Conservation (phyloP, 225 moss, liverwort and hornwort species). For the Straminergon stramineum region DNA sequence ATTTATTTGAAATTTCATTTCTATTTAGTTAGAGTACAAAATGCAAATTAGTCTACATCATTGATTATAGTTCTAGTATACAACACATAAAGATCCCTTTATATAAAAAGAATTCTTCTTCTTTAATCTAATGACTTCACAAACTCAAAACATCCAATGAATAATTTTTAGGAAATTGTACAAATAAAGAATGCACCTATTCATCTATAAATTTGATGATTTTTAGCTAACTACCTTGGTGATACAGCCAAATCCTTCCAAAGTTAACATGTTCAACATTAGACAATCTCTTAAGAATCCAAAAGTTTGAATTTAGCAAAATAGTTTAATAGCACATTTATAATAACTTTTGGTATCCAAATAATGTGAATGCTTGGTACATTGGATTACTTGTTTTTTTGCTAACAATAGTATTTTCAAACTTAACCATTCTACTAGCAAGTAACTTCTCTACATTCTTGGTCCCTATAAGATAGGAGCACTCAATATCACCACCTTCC, state of each 20-base stretch:
- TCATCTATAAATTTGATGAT: too few relatives aligned
- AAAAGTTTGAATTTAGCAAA: neutral
- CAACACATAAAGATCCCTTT: neutral
- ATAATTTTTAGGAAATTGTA: neutral
- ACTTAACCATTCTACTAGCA: neutral
- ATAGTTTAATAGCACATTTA: neutral
- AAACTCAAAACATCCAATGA: neutral
- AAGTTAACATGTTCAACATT: neutral
- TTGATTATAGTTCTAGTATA: neutral
- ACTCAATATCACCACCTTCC: neutral
- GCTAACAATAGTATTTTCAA: neutral
- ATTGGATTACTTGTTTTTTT: too few relatives aligned
- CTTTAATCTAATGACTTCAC: rapidly evolving
- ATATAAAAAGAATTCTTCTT: neutral
- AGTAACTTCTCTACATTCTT: neutral
- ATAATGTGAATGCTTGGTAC: too few relatives aligned
- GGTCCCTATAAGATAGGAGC: rapidly evolving
- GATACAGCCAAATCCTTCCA: too few relatives aligned
- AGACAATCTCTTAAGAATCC: neutral
- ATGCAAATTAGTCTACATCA: neutral
- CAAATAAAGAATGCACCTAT: neutral
- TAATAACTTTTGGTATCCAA: neutral
- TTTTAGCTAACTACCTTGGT: too few relatives aligned
- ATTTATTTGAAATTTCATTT: neutral
- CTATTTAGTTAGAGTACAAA: neutral